Evolutionary conservation across 2,329 filamentous ascomycete species (phyloP).

Genomic region (Beauveria scarabaeidicola): DNA sequence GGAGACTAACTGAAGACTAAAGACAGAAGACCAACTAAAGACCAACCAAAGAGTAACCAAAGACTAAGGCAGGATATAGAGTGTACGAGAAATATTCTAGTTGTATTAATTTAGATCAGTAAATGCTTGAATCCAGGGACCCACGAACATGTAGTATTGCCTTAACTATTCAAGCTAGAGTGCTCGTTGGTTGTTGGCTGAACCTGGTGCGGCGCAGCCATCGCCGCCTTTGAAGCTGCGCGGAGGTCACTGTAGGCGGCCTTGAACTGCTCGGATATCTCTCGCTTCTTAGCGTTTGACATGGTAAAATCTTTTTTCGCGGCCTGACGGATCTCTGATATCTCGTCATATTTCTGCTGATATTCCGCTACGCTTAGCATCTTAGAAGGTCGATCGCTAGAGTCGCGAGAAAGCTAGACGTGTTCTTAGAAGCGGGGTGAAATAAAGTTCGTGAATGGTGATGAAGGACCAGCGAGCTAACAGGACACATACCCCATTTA

Average conservation of each 20-base stretch:
- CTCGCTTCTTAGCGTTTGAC: slow-evolving; percentile 9
- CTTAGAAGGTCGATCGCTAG: background rate
- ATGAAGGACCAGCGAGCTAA: too few species aligned
- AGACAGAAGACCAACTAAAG: too few species aligned
- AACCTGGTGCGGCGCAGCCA: background rate
- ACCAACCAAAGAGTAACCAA: too few species aligned
- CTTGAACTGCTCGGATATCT: slow-evolving; percentile 7
- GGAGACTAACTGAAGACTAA: too few species aligned
- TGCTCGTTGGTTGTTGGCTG: background rate
- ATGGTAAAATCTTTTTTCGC: slow-evolving; percentile 11
- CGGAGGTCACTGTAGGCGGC: slow-evolving; percentile 5
- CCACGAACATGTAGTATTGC: too few species aligned
- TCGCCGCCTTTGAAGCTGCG: slow-evolving; percentile 7
- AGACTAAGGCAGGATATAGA: too few species aligned
- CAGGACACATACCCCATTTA: too few species aligned
- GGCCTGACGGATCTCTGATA: slow-evolving; percentile 10
- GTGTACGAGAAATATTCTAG: too few species aligned
- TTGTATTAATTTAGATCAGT: too few species aligned
- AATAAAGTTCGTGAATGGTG: too few species aligned
- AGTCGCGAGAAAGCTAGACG: background rate
- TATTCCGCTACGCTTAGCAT: slow-evolving; percentile 12
- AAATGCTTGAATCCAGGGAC: too few species aligned
- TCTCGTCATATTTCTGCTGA: slow-evolving; percentile 12
- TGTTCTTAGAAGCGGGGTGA: too few species aligned
- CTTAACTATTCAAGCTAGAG: background rate